Percentiles rank a stretch among this genome's conserved stretches.
These are phyloP conservation scores for Aureobasidium namibiae DNA, from an alignment of 2,329 filamentous ascomycete genomes.

Conservation along the genomic window DNA sequence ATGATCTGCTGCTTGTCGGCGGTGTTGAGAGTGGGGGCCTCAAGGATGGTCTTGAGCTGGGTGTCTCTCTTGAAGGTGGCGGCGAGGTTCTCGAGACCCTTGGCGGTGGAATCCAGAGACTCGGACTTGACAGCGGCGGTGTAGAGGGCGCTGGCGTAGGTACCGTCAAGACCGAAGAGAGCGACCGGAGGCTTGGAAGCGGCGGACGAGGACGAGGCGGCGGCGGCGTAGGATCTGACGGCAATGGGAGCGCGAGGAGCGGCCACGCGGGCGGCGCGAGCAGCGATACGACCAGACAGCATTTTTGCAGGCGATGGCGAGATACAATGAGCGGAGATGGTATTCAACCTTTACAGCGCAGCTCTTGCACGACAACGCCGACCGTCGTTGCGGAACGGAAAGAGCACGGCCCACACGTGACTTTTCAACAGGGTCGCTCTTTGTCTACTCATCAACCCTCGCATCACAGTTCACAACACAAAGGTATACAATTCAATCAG, in stretches of 20 bases:
- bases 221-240: slow-evolving; percentile 65
- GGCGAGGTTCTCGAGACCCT: slow-evolving; percentile 64
- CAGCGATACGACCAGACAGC: slow-evolving; percentile 49
- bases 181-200: slow-evolving; percentile 77
- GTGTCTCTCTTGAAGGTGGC: slow-evolving; percentile 69
- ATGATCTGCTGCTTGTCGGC: slow-evolving; percentile 82
- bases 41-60: slow-evolving; percentile 70
- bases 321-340: slow-evolving; percentile 10
- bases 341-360: neutral
- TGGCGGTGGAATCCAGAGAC: slow-evolving; percentile 75
- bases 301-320: slow-evolving; percentile 34
- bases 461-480: neutral
- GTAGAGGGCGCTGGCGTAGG: slow-evolving; percentile 97
- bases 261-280: slow-evolving; percentile 49
- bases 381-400: neutral
- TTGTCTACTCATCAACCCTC: neutral
- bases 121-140: slow-evolving; percentile 87
- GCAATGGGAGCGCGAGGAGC: slow-evolving; percentile 49
- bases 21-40: slow-evolving; percentile 67
- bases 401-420: slow-evolving; percentile 3
- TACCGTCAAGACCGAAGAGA: slow-evolving; percentile 93
- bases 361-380: slow-evolving; percentile 6
- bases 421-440: neutral
- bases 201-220: slow-evolving; percentile 47
- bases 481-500: neutral